Evolutionary conservation across 164 flowering plant species (phyloP), one percentile per base, ranked within the genome.

Genomic region (Piper longum): DNA sequence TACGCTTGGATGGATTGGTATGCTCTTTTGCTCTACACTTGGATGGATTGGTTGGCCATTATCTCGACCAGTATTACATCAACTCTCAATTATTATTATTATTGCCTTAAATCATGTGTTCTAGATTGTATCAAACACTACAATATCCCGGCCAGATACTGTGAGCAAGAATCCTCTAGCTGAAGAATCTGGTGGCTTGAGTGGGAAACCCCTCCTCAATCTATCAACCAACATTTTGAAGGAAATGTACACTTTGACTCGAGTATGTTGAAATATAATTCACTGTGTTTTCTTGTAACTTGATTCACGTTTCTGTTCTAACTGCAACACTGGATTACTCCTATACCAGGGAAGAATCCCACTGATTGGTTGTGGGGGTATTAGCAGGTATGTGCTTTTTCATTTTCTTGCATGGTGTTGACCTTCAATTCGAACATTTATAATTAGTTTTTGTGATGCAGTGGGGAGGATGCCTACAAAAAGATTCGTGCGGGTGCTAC

Each of bases 1-100:
- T 95, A 17, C 86, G 82, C 64, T 75, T 89, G 82, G 97, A 95
- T 79, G 99, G 99, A 81, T 72, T 95, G 91, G 97, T 93, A 90
- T 41, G 54, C 63, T 59, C 57, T 63, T 59, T 43, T 41, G 11
- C 19, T 1, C 19, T 56, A 62, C 56, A 39, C 56, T 43, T 11
- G 54, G 54, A 1, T 43, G 41, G 40, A 26, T 48, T 43, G 41
- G 8, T 19, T 63, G 13, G 42, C 16, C 44, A 41, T 60, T 48
- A 16, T 60, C 17, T 57, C 8, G 14, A 41, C 7, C 41, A 57
- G 41, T 41, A 11, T 57, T 18, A 36, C 8, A 5, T 48, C 52
- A 48, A 48, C 9, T 9, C 52, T 8, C 14, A 9, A 48, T 48
- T 14, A 9, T 48, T 48, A 9, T 48, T 48, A 14, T 48, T 48